Percentiles rank a stretch among this genome's conserved stretches.
phyloP scores from a whole-genome alignment of 1,139 yeast species.

The Magnusiomyces ingens region DNA sequence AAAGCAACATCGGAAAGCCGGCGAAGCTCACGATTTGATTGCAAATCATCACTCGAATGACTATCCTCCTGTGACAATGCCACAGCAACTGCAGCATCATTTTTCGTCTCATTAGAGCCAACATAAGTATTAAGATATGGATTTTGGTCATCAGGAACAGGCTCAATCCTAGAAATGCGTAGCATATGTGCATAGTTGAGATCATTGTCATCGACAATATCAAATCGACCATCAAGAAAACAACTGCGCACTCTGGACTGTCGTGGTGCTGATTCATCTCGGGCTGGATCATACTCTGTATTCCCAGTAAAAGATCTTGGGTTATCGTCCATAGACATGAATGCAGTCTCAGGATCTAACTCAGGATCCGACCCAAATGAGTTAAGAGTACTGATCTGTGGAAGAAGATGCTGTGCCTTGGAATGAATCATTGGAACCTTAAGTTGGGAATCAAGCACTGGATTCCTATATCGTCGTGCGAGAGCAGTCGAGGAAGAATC shows the following conservation, averaged over 20 bases:
- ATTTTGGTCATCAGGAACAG: slow-evolving; percentile 1
- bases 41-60: too few relatives aligned
- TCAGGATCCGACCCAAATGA: slow-evolving; percentile 8
- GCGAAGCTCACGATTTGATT: too few relatives aligned
- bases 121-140: background rate
- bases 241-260: slow-evolving; percentile 7
- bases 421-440: slow-evolving; percentile 34
- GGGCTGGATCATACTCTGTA: background rate
- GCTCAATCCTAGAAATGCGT: background rate
- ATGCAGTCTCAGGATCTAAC: slow-evolving; percentile 10
- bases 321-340: slow-evolving; percentile 8
- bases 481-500: slow-evolving; percentile 21
- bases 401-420: slow-evolving; percentile 25
- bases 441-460: slow-evolving; percentile 27
- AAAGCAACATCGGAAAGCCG: too few relatives aligned
- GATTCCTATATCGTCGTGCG: slow-evolving; percentile 29
- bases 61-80: background rate
- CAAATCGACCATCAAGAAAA: slow-evolving; percentile 21
- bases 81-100: background rate
- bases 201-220: slow-evolving; percentile 27
- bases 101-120: background rate
- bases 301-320: background rate
- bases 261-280: slow-evolving; percentile 4
- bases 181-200: slow-evolving; percentile 26
- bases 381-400: slow-evolving; percentile 13